Percentiles rank a stretch among this genome's conserved stretches.
phyloP scores from a whole-genome alignment of 2,329 filamentous ascomycete genomes.

The Colletotrichum higginsianum region DNA sequence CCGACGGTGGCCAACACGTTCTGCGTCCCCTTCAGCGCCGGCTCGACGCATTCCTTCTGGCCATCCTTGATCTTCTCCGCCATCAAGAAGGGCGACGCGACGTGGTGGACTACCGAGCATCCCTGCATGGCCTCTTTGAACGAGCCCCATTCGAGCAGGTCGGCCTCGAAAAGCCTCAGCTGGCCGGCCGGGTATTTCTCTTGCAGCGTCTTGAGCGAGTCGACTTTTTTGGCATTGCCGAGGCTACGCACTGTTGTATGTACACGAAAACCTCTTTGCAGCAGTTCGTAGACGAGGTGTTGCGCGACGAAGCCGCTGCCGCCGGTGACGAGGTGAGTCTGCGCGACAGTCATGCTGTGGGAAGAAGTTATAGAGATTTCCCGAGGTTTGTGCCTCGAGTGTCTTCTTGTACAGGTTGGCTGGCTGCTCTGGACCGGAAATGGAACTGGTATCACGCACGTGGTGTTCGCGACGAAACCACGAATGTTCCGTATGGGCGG shows the following conservation, averaged over 20 bases:
- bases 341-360: neutral
- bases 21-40: slow-evolving; percentile 47
- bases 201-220: neutral
- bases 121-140: slow-evolving; percentile 49
- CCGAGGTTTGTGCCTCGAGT: neutral
- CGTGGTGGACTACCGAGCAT: slow-evolving; percentile 51
- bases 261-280: slow-evolving; percentile 11
- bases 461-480: neutral
- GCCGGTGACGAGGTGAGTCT: slow-evolving; percentile 45
- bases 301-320: slow-evolving; percentile 46
- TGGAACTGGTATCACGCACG: too few relatives aligned
- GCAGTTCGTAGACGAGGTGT: slow-evolving; percentile 44
- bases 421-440: too few relatives aligned
- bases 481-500: neutral
- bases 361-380: neutral
- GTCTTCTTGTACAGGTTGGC: neutral
- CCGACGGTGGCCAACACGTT: slow-evolving; percentile 47
- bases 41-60: slow-evolving; percentile 47
- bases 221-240: neutral
- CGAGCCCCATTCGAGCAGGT: slow-evolving; percentile 48
- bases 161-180: slow-evolving; percentile 49
- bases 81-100: slow-evolving; percentile 53
- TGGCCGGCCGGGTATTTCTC: slow-evolving; percentile 29
- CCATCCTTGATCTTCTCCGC: slow-evolving; percentile 47
- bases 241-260: slow-evolving; percentile 9